Evolutionary conservation across 768 basidiomycete genomes (phyloP), one percentile per base, ranked within the genome.

Genomic region (Suillus plorans): DNA sequence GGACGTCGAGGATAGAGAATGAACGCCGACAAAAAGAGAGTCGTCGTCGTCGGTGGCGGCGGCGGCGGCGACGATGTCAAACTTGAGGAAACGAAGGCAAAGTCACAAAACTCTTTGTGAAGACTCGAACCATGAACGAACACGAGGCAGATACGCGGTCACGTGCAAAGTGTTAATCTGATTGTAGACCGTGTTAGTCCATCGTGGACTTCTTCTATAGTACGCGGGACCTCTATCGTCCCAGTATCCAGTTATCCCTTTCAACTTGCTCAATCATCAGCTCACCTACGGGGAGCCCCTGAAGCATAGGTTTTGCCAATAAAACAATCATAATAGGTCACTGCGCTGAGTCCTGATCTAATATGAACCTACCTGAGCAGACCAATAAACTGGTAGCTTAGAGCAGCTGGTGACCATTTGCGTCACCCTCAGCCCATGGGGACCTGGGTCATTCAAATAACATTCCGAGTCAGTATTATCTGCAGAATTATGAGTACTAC

Each of bases 131-230:
- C 63, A 73, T 69, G 76, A 76, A 76, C 74, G 42, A 67, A 76
- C 75, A 76, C 75, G 75, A 76, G 75, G 75, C 76, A 67, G 62
- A 70, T 62, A 71, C 75, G 75, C 71, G 76, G 58, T 76, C 74
- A 76, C 75, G 75, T 76, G 75, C 25, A 41, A 63, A 71, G 49
- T 72, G 69, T 68, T 70, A 69, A 74, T 70, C 64, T 63, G 31
- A 42, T 37, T 25, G 4, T 20, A 50, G 62, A 64, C 55, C 57
- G 60, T 41, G 65, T 64, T 45, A 39, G 63, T 67, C 60, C 62
- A 55, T 50, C 12, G 7, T 61, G 55, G 61, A 57, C 44, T 28
- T 5, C 5, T n/a, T 18, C 8, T 16, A 5, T 61, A 9, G 28
- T 16, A 53, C 34, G 25, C 13, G 7, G 47, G 22, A 49, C 49